These are phyloP conservation scores for Austroboletus eburneus DNA, from an alignment of 768 basidiomycete genomes.

Conservation along the genomic window DNA sequence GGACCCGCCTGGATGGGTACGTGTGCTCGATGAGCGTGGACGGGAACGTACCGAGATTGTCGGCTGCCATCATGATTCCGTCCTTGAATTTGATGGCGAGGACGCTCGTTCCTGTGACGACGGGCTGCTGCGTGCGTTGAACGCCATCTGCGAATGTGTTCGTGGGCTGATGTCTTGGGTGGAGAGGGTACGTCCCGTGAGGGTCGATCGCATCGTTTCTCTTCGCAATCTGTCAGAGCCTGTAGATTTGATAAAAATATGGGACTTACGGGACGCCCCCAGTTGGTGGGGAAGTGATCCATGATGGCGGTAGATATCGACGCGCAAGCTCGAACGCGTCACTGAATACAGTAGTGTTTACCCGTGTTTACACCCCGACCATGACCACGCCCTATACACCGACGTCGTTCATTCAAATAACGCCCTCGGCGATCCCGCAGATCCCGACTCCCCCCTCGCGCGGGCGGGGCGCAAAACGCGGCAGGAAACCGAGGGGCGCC, in stretches of 20 bases:
- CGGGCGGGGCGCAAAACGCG: constrained; percentile 24
- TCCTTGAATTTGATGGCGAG: constrained; percentile 93
- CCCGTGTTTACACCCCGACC: constrained; percentile 7
- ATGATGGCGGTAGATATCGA: constrained; percentile 36
- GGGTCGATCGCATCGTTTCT: constrained; percentile 72
- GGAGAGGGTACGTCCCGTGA: constrained; percentile 74
- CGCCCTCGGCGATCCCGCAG: constrained; percentile 13
- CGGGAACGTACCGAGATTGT: constrained; percentile 76
- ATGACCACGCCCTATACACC: constrained; percentile 25
- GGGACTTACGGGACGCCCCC: constrained; percentile 69
- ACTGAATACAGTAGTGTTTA: constrained; percentile 16
- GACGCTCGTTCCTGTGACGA: constrained; percentile 96
- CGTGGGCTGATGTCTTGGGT: constrained; percentile 47
- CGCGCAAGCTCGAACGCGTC: constrained; percentile 17
- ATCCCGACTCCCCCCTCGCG: constrained; percentile 23
- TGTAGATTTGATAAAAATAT: no score
- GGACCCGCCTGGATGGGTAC: not conserved
- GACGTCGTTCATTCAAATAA: constrained; percentile 26
- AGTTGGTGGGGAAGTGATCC: constrained; percentile 84
- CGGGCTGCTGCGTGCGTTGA: constrained; percentile 86
- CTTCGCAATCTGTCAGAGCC: constrained; percentile 32
- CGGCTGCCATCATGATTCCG: constrained; percentile 97
- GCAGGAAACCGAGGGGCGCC: constrained; percentile 22
- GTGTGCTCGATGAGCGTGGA: not conserved
- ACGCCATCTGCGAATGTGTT: constrained; percentile 64